Base-by-base conservation (phyloP, 192 early-diverging fungal species). In the Globomyces pollinis-pini region DNA sequence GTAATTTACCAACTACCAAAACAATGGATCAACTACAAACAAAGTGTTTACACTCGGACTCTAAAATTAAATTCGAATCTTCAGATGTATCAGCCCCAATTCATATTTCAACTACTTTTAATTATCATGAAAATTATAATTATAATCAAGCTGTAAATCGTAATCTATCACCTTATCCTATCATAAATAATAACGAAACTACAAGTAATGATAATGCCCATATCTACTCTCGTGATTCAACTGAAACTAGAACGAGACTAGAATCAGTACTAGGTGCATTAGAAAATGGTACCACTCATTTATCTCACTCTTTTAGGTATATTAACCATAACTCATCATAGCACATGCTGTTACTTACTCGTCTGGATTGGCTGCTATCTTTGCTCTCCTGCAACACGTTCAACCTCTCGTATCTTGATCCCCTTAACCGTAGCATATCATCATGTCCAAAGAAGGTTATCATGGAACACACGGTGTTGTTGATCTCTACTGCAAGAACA, bases 311-410 rank as follows among this genome's bases (percentile, higher is more conserved):
- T n/a, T n/a, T n/a, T n/a, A n/a, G n/a, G n/a, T n/a, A n/a, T n/a
- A n/a, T n/a, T n/a, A n/a, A n/a, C n/a, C n/a, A n/a, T n/a, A n/a
- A n/a, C n/a, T n/a, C n/a, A n/a, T n/a, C n/a, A n/a, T n/a, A n/a
- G n/a, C n/a, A 34, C 28, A 36, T 24, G 84, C 86, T 4, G 76
- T 84, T 13, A 70, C 82, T 1, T 88, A 82, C 50, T 65, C 73
- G 6, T 78, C 76, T 0, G 86, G 86, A 0, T 64, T 86, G 9
- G 73, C 83, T 0, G 75, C 86, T 3, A 64, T 77, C 11, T 70
- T 65, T 34, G 78, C 86, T 7, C 73, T 75, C 3, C 68, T 87
- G 20, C 23, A 74, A 8, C 66, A 82, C 64, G 47, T 69, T 50
- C 66, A 66, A 34, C 84, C 84, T n/a, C n/a, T n/a, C n/a, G n/a